Evolutionary conservation across 2,329 filamentous ascomycete genomes (phyloP), one percentile per base, ranked within the genome.

Genomic region (Penicillium occitanis): DNA sequence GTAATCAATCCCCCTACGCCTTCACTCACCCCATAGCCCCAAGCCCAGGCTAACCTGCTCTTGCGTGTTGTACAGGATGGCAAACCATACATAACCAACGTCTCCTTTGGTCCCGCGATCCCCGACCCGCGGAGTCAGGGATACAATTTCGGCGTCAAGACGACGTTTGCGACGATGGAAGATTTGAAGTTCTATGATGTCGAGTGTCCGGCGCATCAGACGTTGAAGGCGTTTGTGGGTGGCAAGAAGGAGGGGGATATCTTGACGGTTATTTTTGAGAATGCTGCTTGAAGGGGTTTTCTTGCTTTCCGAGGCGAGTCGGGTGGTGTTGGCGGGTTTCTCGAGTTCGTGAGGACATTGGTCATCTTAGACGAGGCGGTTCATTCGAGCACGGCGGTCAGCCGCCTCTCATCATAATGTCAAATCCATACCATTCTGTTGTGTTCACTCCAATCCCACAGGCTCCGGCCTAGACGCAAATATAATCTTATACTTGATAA

Each of bases 381-480:
- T 22, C 46, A 48, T 6, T 48, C 19, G 19, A 48, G 11, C 48
- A 28, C 22, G 2, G 1, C 25, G 13, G 1, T 53, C 28, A n/a
- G 6, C 46, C 46, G 42, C 42, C 42, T 46, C 17, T 19, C 3
- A 33, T 33, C 11, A 33, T 30, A 5, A n/a, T 33, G 25, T 33
- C 28, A 53, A 50, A 33, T 33, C 25, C 22, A 19, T 3, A 7
- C 25, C 57, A n/a, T 46, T 14, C 48, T 33, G 22, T 14, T 13
- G 11, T n/a, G 7, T 40, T 75, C 71, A 78, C 58, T 68, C 68
- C 68, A 73, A 70, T 46, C 88, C 87, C 64, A 97, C 91, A 55
- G 94, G 94, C 79, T 98, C 94, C 5, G 94, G 94, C 57, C 94
- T 84, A 67, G 86, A 86, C 19, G 90, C 89, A 78, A 98, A 98